Evolutionary conservation across 2,329 filamentous ascomycete species (phyloP), one percentile per base, ranked within the genome.

Genomic region (Nemania bipapillata): DNA sequence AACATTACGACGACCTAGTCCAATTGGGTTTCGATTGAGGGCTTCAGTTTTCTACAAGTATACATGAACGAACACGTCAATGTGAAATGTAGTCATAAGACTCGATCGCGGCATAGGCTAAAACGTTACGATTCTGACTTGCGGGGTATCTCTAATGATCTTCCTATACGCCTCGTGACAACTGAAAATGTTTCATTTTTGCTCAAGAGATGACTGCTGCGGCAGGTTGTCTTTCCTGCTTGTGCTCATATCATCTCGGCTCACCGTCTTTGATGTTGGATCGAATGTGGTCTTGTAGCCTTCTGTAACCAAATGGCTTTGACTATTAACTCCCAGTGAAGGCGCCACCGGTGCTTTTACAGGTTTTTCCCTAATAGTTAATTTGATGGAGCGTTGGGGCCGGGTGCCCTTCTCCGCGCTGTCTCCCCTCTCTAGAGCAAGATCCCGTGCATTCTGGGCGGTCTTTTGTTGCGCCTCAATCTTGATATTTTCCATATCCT

Each of bases 341-440:
- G 83, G 85, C 47, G 80, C 77, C 53, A 77, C 83, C 52, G 75
- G 74, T 66, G 77, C 78, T 59, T 72, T 81, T 49, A 80, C 82
- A 20, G 77, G 82, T 74, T 86, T 89, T 77, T 88, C 89, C 56
- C 79, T 81, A 24, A 89, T 84, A 0, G 78, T 82, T 40, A 89
- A 79, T 54, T 84, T 82, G 20, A 88, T 77, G 68, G 79, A 81
- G 60, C 78, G 79, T 63, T 22, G 76, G 73, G 42, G 81, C 76
- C 7, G 81, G 81, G 66, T 73, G 24, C 66, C 37, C 4, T 71
- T 67, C 26, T 73, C 40, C 54, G 49, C 63, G 37, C 50, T 62
- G 56, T 78, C 77, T 15, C 77, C 77, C n/a, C 77, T 73, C 47
- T 79, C 77, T 0, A 78, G 58, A n/a, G 76, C 77, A 7, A 78